phyloP scores from a whole-genome alignment of 1,139 yeast species.

The Candida tropicalis region DNA sequence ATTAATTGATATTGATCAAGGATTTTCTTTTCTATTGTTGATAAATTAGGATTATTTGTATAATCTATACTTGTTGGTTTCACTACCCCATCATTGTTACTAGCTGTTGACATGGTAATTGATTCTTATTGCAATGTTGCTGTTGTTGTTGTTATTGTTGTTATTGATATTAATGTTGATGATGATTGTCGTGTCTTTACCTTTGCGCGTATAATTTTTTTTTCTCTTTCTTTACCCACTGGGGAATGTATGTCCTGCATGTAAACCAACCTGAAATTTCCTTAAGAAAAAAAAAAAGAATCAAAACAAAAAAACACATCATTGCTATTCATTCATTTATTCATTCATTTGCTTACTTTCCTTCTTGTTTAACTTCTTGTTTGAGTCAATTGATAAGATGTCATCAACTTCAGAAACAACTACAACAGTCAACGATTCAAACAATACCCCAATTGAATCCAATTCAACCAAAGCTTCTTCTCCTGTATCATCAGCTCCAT shows the following conservation, averaged over 20 bases:
- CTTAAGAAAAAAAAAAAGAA: background rate
- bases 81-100: background rate
- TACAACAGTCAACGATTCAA: background rate
- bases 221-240: no score
- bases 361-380: background rate
- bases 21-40: slow-evolving; percentile 7
- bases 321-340: background rate
- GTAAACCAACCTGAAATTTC: slow-evolving; percentile 1
- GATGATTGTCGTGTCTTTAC: no score
- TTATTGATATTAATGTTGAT: background rate
- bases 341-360: background rate
- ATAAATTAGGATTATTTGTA: slow-evolving; percentile 7
- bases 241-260: background rate
- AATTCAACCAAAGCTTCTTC: slow-evolving; percentile 6
- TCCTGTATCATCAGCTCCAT: background rate
- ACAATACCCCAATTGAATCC: background rate
- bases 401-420: slow-evolving; percentile 6
- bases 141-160: slow-evolving; percentile 1
- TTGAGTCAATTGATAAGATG: slow-evolving; percentile 6
- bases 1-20: slow-evolving; percentile 12
- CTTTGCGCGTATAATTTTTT: no score
- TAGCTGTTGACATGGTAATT: background rate
- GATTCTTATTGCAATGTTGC: background rate
- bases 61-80: slow-evolving; percentile 2
- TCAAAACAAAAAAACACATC: background rate